These are phyloP conservation scores for Botrytis elliptica DNA, from an alignment of 2,329 filamentous ascomycete species.

Conservation along the genomic window DNA sequence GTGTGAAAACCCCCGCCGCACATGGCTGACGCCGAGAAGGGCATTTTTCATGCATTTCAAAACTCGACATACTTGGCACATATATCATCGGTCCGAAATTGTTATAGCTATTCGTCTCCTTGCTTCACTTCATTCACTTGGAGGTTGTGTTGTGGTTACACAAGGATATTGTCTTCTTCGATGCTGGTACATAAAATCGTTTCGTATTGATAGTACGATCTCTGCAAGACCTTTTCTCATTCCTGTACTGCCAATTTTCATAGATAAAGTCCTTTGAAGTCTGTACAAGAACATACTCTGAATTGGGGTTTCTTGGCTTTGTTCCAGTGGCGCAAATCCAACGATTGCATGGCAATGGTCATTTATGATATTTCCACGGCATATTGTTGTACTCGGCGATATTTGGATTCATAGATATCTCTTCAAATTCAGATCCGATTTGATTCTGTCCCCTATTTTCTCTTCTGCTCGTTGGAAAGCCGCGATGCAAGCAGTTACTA, in stretches of 20 bases:
- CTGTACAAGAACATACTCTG: not conserved
- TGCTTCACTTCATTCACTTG: not conserved
- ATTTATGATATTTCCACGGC: not conserved
- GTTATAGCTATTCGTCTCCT: not conserved
- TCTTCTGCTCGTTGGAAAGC: not conserved
- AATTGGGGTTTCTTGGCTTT: not conserved
- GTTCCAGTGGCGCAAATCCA: not conserved
- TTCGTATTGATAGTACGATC: not conserved
- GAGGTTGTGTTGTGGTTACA: not conserved
- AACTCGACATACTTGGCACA: slow-evolving; percentile 16
- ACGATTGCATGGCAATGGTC: not conserved
- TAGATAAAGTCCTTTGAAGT: not conserved
- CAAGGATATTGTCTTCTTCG: not conserved
- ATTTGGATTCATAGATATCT: not conserved
- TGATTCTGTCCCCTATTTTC: not conserved
- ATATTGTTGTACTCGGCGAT: not conserved
- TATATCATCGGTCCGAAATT: slow-evolving; percentile 10
- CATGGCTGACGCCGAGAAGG: slow-evolving; percentile 6
- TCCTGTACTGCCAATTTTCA: not conserved
- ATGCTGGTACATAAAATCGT: not conserved
- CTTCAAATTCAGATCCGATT: not conserved
- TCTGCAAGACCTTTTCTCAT: not conserved
- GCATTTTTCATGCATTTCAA: not conserved
- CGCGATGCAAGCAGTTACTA: not conserved
- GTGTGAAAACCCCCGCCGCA: not conserved